Evolutionary conservation across 2,329 filamentous ascomycete species (phyloP), one percentile per base, ranked within the genome.

Genomic region (Paecilomyces sp.): DNA sequence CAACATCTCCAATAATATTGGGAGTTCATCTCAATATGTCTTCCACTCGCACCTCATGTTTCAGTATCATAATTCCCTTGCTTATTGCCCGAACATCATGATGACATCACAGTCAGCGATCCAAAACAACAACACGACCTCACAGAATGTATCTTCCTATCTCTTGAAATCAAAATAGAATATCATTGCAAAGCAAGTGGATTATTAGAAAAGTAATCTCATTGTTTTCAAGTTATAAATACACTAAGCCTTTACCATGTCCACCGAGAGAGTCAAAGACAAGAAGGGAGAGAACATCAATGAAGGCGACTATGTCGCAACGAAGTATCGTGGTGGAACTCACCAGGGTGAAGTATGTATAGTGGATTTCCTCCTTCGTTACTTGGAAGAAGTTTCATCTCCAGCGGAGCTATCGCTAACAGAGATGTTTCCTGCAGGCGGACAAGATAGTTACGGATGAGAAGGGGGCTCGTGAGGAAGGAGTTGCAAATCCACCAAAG

Each of bases 401-500:
- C 3, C 25, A 28, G 25, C 6, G 25, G 25, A 1, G 25, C 1
- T 28, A 28, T 28, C 36, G 28, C 13, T 52, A 15, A 50, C 30
- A 28, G n/a, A 25, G 18, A n/a, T 47, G 34, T 13, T 22, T 54
- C 15, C 13, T 28, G 13, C 33, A 68, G 65, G 65, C 67, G 13
- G 58, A 70, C 50, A 62, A 60, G 57, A 66, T 71, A 36, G 63
- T 70, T 53, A 65, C 57, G 28, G 62, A 70, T 56, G 55, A 71
- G 52, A 53, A 56, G 6, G 63, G 55, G 24, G 66, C 68, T 18
- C 56, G 57, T 11, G 58, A 66, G 24, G 67, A 69, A 57, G 63
- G 61, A 33, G 65, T 72, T 6, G 62, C 57, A 3, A 67, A 66
- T 55, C 67, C 67, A 25, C 66, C 67, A 2, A 67, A 71, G 60